phyloP scores from a whole-genome alignment of 2,329 filamentous ascomycete genomes.

The Diaporthe capsici region DNA sequence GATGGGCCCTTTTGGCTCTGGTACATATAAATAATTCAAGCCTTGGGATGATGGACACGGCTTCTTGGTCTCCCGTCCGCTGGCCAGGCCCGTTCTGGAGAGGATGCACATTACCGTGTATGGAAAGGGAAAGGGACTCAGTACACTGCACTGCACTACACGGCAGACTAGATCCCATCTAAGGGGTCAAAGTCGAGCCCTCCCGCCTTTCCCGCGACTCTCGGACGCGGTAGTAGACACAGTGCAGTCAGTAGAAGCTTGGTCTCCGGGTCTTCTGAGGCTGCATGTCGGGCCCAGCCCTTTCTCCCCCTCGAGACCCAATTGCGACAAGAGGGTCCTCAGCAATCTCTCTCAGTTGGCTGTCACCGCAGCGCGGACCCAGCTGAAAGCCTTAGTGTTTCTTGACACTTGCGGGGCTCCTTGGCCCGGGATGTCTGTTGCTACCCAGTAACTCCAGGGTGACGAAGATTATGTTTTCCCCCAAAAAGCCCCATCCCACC shows the following conservation, averaged over 20 bases:
- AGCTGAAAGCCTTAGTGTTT: conserved; percentile 34
- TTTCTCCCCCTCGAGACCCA: not conserved
- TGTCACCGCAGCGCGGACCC: conserved; percentile 23
- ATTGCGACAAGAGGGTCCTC: conserved; percentile 3
- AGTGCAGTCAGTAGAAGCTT: conserved; percentile 1
- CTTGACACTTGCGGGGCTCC: conserved; percentile 23
- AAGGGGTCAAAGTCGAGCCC: conserved; percentile 7
- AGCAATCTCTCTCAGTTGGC: conserved; percentile 25
- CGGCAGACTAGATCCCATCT: not conserved
- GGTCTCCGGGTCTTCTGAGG: not conserved
- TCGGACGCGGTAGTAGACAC: not conserved
- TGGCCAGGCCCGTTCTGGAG: conserved; percentile 16
- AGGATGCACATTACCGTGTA: not conserved
- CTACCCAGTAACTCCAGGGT: conserved; percentile 18
- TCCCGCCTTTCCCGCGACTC: not conserved
- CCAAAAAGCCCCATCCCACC: too few relatives aligned
- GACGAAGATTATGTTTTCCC: conserved; percentile 15
- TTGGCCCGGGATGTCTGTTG: conserved; percentile 18
- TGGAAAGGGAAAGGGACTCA: not conserved
- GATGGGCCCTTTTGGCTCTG: not conserved
- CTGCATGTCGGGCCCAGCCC: not conserved
- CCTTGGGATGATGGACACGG: conserved; percentile 7
- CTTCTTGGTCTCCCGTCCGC: conserved; percentile 11
- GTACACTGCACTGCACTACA: not conserved
- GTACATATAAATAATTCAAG: not conserved